A percentile compares a stretch with the other conserved stretches of the same genome.
phyloP scores from a whole-genome alignment of 2,329 filamentous ascomycete species.

The Blastomyces gilchristii region DNA sequence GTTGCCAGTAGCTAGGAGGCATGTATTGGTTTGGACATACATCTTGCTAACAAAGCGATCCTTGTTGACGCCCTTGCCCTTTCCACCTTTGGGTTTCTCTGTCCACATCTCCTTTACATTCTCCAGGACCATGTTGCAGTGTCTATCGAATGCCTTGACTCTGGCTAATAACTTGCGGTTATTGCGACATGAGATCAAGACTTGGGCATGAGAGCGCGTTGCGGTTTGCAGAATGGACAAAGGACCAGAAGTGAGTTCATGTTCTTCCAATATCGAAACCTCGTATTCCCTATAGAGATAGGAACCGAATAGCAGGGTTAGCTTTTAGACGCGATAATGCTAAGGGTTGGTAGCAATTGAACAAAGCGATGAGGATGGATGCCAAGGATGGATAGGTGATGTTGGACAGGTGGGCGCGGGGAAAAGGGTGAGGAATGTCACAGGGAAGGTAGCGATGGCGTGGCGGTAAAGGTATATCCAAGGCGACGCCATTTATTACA shows the following conservation, averaged over 20 bases:
- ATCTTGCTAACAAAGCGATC: slow-evolving; percentile 98
- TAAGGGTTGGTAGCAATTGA: background rate
- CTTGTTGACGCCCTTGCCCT: slow-evolving; percentile 95
- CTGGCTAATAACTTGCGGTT: slow-evolving; percentile 95
- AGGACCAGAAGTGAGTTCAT: slow-evolving; percentile 69
- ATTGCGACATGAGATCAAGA: slow-evolving; percentile 94
- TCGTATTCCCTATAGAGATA: slow-evolving; percentile 66
- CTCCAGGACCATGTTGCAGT: slow-evolving; percentile 98
- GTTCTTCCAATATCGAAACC: slow-evolving; percentile 68
- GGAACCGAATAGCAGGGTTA: slow-evolving; percentile 16
- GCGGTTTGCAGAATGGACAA: slow-evolving; percentile 95
- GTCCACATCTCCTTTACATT: slow-evolving; percentile 99
- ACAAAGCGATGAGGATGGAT: slow-evolving; percentile 16
- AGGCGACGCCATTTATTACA: slow-evolving; percentile 29
- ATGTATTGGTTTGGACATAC: slow-evolving; percentile 41
- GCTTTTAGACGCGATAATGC: slow-evolving; percentile 7
- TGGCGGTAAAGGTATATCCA: background rate
- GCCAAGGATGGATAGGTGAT: background rate
- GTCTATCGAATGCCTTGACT: slow-evolving; percentile 95
- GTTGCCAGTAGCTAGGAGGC: background rate
- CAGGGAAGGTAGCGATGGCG: background rate
- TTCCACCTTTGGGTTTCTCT: slow-evolving; percentile 75
- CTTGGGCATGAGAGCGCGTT: slow-evolving; percentile 86
- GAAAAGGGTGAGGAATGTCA: background rate
- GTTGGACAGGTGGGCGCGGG: slow-evolving; percentile 14